Evolutionary conservation across 371 early-diverging fungal species (phyloP), one percentile per base, ranked within the genome.

Genomic region (Globomyces sp.): DNA sequence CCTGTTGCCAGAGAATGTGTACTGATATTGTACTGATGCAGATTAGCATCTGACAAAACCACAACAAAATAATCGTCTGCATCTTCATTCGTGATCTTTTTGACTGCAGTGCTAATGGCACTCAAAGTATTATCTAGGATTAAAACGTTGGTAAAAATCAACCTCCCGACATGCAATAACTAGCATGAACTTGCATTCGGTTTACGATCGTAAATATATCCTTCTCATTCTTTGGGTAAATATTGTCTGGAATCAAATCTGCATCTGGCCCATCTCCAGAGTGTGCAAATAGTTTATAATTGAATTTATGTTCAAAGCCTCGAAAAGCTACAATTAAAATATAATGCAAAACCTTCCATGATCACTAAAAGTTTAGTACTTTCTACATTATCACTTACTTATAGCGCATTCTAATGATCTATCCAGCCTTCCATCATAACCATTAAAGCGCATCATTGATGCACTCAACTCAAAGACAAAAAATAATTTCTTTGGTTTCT

Each of bases 401-500:
- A 24, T 57, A 6, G 76, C 75, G 49, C 71, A 69, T 55, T 79
- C 79, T 46, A 79, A 46, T 42, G 68, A 66, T 11, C 76, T 55
- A 39, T 70, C 69, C 58, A 79, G 48, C 5, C 80, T 64, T 1
- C 72, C 73, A 55, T 79, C 79, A 58, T 75, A 64, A 2, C 75
- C 80, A 53, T 80, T 80, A 69, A 77, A 80, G 1, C 76, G 58
- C 52, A 69, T 71, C 80, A 80, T 80, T 49, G 66, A 77, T 9
- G 92, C 92, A 24, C 86, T 86, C 37, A 92, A 74, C 73, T 92
- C 93, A 79, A 91, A 92, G 11, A 87, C 87, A 80, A 92, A 86
- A 61, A 81, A 81, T 81, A 92, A 85, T 63, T 84, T 77, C 70
- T 92, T 92, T n/a, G 93, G 93, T 53, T 77, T 77, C 8, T 74